Conservation (phyloP, 495 filamentous ascomycete species). For the Penicillium robsamsonii region DNA sequence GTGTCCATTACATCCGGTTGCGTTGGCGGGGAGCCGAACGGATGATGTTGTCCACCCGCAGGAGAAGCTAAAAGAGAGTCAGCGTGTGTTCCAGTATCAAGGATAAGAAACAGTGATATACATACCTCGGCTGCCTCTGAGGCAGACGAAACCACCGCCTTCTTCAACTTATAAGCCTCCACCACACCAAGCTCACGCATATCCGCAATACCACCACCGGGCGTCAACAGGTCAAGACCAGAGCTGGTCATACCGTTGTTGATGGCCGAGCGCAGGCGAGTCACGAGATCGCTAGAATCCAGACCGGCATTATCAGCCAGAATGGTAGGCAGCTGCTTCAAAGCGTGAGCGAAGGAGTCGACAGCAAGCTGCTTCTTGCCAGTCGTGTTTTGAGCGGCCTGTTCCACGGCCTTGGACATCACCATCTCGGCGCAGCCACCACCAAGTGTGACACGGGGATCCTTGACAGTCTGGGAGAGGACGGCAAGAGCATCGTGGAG, state of each 20-base stretch:
- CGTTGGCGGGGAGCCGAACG: slow-evolving; percentile 71
- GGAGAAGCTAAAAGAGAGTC: slow-evolving; percentile 55
- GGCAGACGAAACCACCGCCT: slow-evolving; percentile 90
- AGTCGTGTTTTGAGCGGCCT: slow-evolving; percentile 87
- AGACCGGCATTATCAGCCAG: slow-evolving; percentile 96
- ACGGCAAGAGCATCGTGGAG: slow-evolving; percentile 96
- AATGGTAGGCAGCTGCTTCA: slow-evolving; percentile 92
- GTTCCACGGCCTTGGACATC: slow-evolving; percentile 97
- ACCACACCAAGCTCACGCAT: slow-evolving; percentile 97
- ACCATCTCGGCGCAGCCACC: slow-evolving; percentile 98
- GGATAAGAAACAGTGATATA: background rate
- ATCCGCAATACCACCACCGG: slow-evolving; percentile 90
- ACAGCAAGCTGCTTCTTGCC: slow-evolving; percentile 97
- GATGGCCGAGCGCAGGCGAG: slow-evolving; percentile 85
- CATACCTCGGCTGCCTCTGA: slow-evolving; percentile 92
- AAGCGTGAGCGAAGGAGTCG: slow-evolving; percentile 80
- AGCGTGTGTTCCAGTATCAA: background rate
- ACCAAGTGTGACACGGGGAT: slow-evolving; percentile 89
- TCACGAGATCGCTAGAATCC: slow-evolving; percentile 90
- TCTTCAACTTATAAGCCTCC: slow-evolving; percentile 98
- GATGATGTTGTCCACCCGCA: slow-evolving; percentile 87
- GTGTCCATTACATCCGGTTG: slow-evolving; percentile 61
- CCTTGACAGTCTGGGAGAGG: slow-evolving; percentile 92
- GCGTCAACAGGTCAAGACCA: slow-evolving; percentile 82
- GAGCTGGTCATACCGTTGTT: slow-evolving; percentile 91